These are phyloP conservation scores for Aspergillus quadricinctus DNA, from an alignment of 2,329 filamentous ascomycete genomes.

Conservation along the genomic window DNA sequence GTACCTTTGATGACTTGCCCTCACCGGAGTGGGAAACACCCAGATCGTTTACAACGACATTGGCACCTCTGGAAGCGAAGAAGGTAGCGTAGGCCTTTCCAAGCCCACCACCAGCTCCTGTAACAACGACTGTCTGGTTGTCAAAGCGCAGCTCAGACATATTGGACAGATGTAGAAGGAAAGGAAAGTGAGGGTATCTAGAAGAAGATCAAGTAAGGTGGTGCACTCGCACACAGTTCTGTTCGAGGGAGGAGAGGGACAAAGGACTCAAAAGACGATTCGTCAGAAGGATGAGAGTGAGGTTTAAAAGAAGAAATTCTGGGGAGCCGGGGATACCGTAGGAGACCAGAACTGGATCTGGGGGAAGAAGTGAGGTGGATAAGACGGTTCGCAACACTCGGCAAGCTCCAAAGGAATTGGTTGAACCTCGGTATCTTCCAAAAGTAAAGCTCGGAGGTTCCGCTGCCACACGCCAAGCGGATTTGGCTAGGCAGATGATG, in stretches of 20 bases:
- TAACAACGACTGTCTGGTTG: constrained; percentile 84
- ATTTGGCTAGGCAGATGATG: constrained; percentile 23
- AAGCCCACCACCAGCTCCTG: constrained; percentile 76
- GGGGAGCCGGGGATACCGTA: constrained; percentile 19
- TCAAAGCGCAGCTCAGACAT: constrained; percentile 78
- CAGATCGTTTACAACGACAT: constrained; percentile 94
- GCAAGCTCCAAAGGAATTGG: constrained; percentile 24
- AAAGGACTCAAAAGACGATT: not conserved
- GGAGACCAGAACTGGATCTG: constrained; percentile 13
- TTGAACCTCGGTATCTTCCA: constrained; percentile 34
- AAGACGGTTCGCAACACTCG: constrained; percentile 24
- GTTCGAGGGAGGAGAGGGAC: constrained; percentile 2
- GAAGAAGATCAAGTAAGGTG: not conserved
- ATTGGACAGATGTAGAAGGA: constrained; percentile 7
- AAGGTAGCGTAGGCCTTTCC: constrained; percentile 82
- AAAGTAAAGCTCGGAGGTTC: constrained; percentile 16
- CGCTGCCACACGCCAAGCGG: constrained; percentile 13
- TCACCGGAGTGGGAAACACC: constrained; percentile 92
- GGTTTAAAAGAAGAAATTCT: constrained; percentile 17
- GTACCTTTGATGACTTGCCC: constrained; percentile 78
- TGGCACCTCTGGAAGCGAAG: constrained; percentile 87
- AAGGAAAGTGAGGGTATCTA: constrained; percentile 11
- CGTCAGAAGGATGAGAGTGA: not conserved
- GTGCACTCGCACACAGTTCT: constrained; percentile 1
- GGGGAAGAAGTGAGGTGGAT: constrained; percentile 9